Evolutionary conservation across 192 early-diverging fungal genomes (phyloP), one percentile per base, ranked within the genome.

Genomic region (Jimgerdemannia lactiflua): DNA sequence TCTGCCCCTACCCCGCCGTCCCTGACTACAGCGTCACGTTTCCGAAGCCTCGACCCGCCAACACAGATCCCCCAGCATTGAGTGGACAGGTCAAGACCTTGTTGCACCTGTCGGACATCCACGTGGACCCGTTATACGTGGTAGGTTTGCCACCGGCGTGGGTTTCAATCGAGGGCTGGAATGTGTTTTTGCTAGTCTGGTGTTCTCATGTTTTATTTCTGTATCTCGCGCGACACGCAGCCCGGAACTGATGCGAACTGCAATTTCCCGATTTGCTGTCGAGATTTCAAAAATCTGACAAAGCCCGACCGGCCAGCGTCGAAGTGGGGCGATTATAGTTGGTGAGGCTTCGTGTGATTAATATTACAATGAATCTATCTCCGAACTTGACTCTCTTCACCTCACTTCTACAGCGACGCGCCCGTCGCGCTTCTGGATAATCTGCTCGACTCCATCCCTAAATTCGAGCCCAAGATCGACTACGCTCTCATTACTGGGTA

Each of bases 401-500:
- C 29, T 29, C 29, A 29, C 29, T 1, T 29, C 29, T 82, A 76
- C 40, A 86, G 86, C 29, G 86, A 88, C 71, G 72, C 84, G 3
- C 83, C 88, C 59, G 44, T 83, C 59, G 78, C 81, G 74, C 71
- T 89, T 67, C 78, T 86, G 20, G 69, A 79, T 42, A 80, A 83
- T 42, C 64, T 86, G 64, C 72, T 89, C 14, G 78, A 87, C 43
- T 79, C 75, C 63, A 87, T 89, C n/a, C 84, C 82, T 49, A 80
- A 70, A 0, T 81, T 82, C 17, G 80, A 76, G 43, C 78, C 79
- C 10, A 73, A 87, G 19, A 78, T 85, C 43, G 78, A 59, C 54
- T 86, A 84, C 70, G 79, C 81, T 64, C 82, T 89, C 20, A 54
- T 89, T 64, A 89, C 88, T 9, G 88, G 88, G 43, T 86, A 89